Conservation (phyloP, 306 rosid species). For the Prinsepia uniflora region DNA sequence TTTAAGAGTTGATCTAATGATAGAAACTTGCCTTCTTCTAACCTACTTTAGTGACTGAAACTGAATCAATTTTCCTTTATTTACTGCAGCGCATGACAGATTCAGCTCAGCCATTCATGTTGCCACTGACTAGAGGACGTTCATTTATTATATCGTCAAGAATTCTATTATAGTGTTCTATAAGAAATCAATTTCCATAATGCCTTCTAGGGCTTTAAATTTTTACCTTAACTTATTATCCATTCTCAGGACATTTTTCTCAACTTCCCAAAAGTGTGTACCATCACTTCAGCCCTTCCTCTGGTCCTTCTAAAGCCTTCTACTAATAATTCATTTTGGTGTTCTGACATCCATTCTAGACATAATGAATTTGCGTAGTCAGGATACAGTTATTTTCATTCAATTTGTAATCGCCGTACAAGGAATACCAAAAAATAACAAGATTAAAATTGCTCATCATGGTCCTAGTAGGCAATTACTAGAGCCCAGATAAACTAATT, state of each 20-base stretch:
- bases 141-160: background rate
- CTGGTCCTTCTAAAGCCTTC: slow-evolving; percentile 1
- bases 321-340: background rate
- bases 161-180: background rate
- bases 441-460: background rate
- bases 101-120: background rate
- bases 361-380: slow-evolving; percentile 1
- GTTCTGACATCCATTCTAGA: slow-evolving; percentile 6
- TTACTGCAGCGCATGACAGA: background rate
- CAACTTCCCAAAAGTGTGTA: slow-evolving; percentile 1
- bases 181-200: slow-evolving; percentile 4
- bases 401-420: background rate
- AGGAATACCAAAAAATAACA: background rate
- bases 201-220: slow-evolving; percentile 8
- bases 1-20: background rate
- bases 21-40: background rate
- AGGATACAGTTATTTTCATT: slow-evolving; percentile 1
- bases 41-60: background rate
- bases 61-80: background rate
- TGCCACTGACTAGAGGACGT: background rate
- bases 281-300: background rate
- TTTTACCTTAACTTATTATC: background rate
- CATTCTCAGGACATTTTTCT: background rate
- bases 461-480: background rate
- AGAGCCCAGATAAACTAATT: slow-evolving; percentile 4